These are phyloP conservation scores for Torulaspora microellipsoides DNA, from an alignment of 805 yeast genomes.

Conservation along the genomic window DNA sequence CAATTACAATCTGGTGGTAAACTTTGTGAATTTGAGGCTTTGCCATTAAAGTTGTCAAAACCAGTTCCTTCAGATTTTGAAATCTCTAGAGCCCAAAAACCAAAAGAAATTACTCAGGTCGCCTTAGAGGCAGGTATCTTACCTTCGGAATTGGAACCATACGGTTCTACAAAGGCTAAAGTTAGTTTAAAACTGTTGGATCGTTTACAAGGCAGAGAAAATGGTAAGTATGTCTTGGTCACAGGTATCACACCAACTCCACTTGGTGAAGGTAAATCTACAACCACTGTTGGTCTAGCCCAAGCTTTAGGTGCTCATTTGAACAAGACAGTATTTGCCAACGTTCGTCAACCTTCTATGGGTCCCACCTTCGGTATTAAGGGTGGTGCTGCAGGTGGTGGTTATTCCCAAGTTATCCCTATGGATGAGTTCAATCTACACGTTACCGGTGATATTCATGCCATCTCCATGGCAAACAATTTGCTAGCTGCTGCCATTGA, in stretches of 20 bases:
- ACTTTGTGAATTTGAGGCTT: constrained; percentile 41
- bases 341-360: constrained; percentile 84
- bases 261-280: constrained; percentile 80
- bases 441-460: constrained; percentile 82
- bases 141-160: constrained; percentile 66
- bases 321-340: constrained; percentile 65
- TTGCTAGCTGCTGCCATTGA: constrained; percentile 81
- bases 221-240: constrained; percentile 71
- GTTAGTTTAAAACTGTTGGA: constrained; percentile 60
- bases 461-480: constrained; percentile 78
- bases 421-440: constrained; percentile 88
- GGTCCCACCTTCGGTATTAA: constrained; percentile 86
- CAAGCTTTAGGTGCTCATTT: constrained; percentile 78
- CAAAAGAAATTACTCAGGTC: constrained; percentile 62
- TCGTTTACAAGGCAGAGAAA: constrained; percentile 52
- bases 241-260: constrained; percentile 88
- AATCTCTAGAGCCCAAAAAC: constrained; percentile 70
- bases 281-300: constrained; percentile 78
- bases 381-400: constrained; percentile 93
- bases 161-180: constrained; percentile 74
- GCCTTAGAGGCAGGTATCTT: constrained; percentile 67
- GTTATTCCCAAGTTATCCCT: constrained; percentile 81
- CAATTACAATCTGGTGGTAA: constrained; percentile 28
- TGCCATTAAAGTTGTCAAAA: constrained; percentile 48
- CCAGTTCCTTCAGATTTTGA: constrained; percentile 83